A percentile compares a stretch with the other conserved stretches of the same genome.
phyloP scores from a whole-genome alignment of 208 protist genomes.

The Phytomonas francai region DNA sequence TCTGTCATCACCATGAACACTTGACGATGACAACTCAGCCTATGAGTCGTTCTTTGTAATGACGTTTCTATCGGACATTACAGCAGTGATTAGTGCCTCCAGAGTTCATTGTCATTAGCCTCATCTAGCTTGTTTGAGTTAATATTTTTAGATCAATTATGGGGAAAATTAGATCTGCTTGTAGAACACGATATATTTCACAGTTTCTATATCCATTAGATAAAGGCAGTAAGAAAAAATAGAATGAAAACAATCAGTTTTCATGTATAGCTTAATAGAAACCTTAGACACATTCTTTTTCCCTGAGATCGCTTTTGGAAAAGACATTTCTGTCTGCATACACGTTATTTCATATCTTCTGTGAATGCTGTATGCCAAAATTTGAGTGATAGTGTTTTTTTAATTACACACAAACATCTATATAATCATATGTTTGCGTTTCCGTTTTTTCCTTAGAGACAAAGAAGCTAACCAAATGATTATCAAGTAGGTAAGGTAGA shows the following conservation, averaged over 20 bases:
- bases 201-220: not conserved
- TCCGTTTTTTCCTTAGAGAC: not conserved
- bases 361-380: not conserved
- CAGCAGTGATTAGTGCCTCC: not conserved
- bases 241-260: not conserved
- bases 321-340: not conserved
- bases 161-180: not conserved
- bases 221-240: not conserved
- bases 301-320: not conserved
- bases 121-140: not conserved
- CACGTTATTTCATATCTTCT: not conserved
- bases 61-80: not conserved
- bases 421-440: conserved; percentile 11
- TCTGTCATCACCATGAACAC: not conserved
- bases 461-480: not conserved
- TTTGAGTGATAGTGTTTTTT: not conserved
- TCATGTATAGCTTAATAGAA: conserved; percentile 3
- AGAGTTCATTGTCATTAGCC: not conserved
- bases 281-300: conserved; percentile 1
- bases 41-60: not conserved
- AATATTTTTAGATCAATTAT: not conserved
- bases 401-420: conserved; percentile 3
- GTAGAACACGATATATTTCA: not conserved
- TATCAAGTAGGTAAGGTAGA: not conserved
- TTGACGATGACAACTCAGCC: not conserved